These are phyloP conservation scores for Pharus latifolius DNA, from an alignment of 176 grass and related monocot genomes.

Conservation along the genomic window DNA sequence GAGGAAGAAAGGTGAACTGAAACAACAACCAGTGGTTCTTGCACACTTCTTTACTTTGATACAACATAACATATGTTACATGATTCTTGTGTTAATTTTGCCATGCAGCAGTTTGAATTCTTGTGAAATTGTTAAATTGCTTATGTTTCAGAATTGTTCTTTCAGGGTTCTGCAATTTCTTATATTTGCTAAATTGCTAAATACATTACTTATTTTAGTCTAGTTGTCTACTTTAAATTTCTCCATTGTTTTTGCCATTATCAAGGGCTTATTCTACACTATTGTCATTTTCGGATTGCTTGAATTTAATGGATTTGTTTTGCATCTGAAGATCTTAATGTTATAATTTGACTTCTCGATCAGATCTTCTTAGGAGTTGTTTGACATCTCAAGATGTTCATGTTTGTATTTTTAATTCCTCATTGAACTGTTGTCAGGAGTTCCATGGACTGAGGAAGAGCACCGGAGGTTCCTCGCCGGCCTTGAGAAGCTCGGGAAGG, in stretches of 20 bases:
- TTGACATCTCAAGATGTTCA: not conserved
- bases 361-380: not conserved
- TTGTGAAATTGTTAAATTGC: not conserved
- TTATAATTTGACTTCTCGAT: not conserved
- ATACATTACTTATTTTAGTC: no score
- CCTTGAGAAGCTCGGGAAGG: conserved; percentile 65
- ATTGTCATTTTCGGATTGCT: not conserved
- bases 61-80: not conserved
- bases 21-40: not conserved
- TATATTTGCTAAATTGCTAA: no score
- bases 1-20: conserved; percentile 56
- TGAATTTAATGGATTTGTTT: not conserved
- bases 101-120: not conserved
- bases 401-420: not conserved
- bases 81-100: not conserved
- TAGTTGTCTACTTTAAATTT: not conserved
- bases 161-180: not conserved
- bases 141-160: not conserved
- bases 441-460: conserved; percentile 73
- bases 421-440: conserved; percentile 19
- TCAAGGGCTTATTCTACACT: not conserved
- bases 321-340: not conserved
- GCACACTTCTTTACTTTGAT: not conserved
- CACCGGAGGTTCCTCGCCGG: conserved; percentile 52
- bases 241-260: no score